Conservation (phyloP, 768 basidiomycete species). For the Leccinum truebloodii region DNA sequence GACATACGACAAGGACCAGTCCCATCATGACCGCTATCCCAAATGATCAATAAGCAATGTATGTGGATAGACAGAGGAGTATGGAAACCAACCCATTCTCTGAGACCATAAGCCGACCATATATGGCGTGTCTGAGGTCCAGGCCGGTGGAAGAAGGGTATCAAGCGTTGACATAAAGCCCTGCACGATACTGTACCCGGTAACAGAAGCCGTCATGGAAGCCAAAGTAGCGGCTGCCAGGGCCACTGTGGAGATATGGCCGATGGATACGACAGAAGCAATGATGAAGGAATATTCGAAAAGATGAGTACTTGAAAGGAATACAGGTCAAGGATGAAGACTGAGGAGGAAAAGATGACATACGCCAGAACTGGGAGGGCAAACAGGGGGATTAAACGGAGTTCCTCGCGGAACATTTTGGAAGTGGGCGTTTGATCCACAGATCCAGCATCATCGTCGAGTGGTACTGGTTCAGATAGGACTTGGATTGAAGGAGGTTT, state of each 20-base stretch:
- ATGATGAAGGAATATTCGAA: constrained; percentile 87
- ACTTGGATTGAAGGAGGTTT: constrained; percentile 49
- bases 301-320: constrained; percentile 59
- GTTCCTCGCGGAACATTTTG: constrained; percentile 57
- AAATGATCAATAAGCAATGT: constrained; percentile 8
- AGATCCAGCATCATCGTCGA: constrained; percentile 16
- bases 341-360: constrained; percentile 22
- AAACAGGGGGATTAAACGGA: constrained; percentile 58
- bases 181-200: constrained; percentile 64
- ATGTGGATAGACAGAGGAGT: neutral
- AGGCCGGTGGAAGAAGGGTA: constrained; percentile 91
- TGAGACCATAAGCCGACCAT: constrained; percentile 91
- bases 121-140: constrained; percentile 84
- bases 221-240: constrained; percentile 81
- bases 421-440: constrained; percentile 25
- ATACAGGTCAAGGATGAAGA: constrained; percentile 1
- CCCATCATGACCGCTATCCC: constrained; percentile 61
- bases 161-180: constrained; percentile 87
- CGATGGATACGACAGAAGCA: constrained; percentile 82
- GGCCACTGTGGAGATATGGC: constrained; percentile 87
- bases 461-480: constrained; percentile 51
- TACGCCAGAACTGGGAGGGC: constrained; percentile 74
- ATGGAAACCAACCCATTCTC: constrained; percentile 65
- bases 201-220: constrained; percentile 70
- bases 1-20: constrained; percentile 57